A percentile compares a stretch with the other conserved stretches of the same genome.
Conservation (phyloP, 805 yeast genomes). For the Spathaspora gorwiae region DNA sequence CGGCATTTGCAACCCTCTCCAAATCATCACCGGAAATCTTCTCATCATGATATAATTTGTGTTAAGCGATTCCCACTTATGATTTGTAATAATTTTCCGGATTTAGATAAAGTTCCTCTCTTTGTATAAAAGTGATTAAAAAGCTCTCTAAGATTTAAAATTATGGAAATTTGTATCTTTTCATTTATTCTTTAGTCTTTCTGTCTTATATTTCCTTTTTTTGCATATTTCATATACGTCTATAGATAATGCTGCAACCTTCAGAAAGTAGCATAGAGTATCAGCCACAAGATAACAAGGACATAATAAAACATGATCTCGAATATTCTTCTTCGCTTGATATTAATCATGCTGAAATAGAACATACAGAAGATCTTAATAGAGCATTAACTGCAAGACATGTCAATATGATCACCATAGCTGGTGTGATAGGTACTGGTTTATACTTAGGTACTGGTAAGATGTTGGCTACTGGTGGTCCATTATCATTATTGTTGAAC, state of each 20-base stretch:
- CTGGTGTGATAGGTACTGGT: conserved; percentile 36
- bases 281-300: not conserved
- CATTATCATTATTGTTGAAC: conserved; percentile 28
- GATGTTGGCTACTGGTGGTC: conserved; percentile 29
- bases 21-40: too few species aligned
- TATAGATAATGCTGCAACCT: not conserved
- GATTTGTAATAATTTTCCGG: not conserved
- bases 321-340: not conserved
- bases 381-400: conserved; percentile 21
- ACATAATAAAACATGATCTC: not conserved
- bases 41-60: not conserved
- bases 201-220: not conserved
- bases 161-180: not conserved
- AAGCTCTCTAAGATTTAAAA: not conserved
- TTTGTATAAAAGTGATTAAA: not conserved
- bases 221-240: not conserved
- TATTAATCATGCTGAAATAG: not conserved
- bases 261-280: not conserved
- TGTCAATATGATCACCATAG: conserved; percentile 33
- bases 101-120: not conserved
- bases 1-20: not conserved
- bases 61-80: not conserved
- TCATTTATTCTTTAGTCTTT: too few species aligned
- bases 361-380: conserved; percentile 16
- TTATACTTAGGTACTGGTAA: conserved; percentile 29